Evolutionary conservation across 306 rosid genomes (phyloP).

Genomic region (Coriaria nepalensis): DNA sequence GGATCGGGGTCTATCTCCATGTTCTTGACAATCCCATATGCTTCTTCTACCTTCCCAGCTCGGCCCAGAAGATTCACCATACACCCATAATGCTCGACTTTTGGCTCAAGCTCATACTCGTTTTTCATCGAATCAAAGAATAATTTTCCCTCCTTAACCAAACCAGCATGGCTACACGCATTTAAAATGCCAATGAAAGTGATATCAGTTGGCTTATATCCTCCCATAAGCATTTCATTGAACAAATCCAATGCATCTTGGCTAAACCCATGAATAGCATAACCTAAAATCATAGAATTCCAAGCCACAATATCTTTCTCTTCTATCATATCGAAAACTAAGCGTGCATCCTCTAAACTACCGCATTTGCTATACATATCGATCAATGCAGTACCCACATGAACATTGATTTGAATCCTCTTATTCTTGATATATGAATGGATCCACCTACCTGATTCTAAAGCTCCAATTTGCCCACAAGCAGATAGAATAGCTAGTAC

Average conservation of each 20-base stretch:
- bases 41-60: constrained; percentile 58
- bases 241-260: constrained; percentile 53
- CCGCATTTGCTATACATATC: constrained; percentile 81
- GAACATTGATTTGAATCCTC: constrained; percentile 29
- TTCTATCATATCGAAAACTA: constrained; percentile 34
- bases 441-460: constrained; percentile 70
- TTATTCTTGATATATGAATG: constrained; percentile 42
- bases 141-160: constrained; percentile 41
- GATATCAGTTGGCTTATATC: constrained; percentile 39
- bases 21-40: constrained; percentile 43
- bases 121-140: constrained; percentile 47
- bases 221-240: constrained; percentile 30
- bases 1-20: constrained; percentile 60
- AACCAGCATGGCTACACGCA: constrained; percentile 65
- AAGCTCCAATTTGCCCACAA: constrained; percentile 70
- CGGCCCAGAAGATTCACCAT: constrained; percentile 74
- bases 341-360: constrained; percentile 48
- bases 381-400: constrained; percentile 55
- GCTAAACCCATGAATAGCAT: constrained; percentile 55
- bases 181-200: constrained; percentile 54
- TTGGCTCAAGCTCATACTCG: constrained; percentile 35
- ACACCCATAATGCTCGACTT: constrained; percentile 72
- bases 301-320: constrained; percentile 60
- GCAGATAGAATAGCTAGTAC: constrained; percentile 53
- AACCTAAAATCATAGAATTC: constrained; percentile 70